Base-by-base conservation (phyloP, 768 basidiomycete genomes). In the Naganishia onofrii region DNA sequence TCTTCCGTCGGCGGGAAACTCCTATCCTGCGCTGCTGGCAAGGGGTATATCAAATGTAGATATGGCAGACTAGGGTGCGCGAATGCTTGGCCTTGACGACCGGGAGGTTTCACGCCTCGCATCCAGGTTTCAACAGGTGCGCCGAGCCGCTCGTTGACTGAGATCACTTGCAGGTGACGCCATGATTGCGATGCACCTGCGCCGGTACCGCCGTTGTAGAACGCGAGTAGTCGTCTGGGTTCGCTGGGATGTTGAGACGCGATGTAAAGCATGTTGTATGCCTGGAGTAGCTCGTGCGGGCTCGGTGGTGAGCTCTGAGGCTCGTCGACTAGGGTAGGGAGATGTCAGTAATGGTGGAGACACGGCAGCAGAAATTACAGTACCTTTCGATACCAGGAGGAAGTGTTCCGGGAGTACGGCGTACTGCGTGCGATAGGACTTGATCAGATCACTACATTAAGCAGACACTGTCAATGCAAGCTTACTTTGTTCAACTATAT, bases 151-250 rank as follows among this genome's bases (percentile, higher is more conserved):
- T 82, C 82, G 12, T 26, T 42, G 9, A 85, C 85, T 38, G 91
- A 88, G 38, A 94, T 80, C 72, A 94, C 88, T 79, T 95, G 93
- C n/a, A 94, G 73, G 77, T 96, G 93, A 76, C 94, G 92, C 82
- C 94, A 92, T 1, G 85, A 84, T 81, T 96, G 93, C 77, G 91
- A 93, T 13, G 93, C 92, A 31, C 93, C 93, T 69, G 73, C 76
- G n/a, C 66, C 72, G 32, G 23, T 79, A 85, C 77, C 79, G 87
- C 93, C 95, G 73, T 97, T 97, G 81, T 93, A 96, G 82, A 96
- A 96, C 0, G 90, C 90, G 68, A 96, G 86, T 68, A 88, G 58
- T n/a, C 71, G 72, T 17, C 72, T 55, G 6, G 77, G 84, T 38
- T 82, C 84, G 70, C 83, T 85, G 17, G 74, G 76, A 83, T 83